These are phyloP conservation scores for Cornus florida DNA, from an alignment of 148 eudicot species.

Conservation along the genomic window DNA sequence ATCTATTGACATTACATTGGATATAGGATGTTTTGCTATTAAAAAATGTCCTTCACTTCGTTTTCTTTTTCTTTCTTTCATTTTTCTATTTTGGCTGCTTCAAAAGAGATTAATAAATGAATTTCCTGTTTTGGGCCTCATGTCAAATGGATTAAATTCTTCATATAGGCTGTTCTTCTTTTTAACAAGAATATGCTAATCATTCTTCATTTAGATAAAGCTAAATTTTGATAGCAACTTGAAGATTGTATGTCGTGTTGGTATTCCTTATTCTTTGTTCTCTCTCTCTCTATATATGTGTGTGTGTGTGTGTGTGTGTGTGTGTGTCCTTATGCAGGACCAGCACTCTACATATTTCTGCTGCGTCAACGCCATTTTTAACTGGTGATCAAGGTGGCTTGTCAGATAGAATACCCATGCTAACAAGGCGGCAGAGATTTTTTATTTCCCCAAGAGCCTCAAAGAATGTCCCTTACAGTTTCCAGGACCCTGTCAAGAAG, in stretches of 20 bases:
- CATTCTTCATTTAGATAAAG: background rate
- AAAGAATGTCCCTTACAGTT: conserved; percentile 61
- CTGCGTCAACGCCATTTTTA: conserved; percentile 44
- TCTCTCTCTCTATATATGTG: background rate
- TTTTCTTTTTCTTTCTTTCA: background rate
- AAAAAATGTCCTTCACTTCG: background rate
- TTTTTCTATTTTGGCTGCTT: background rate
- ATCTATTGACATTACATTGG: background rate
- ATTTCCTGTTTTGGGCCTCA: background rate
- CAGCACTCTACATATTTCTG: conserved; percentile 30
- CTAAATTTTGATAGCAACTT: background rate
- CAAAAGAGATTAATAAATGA: background rate
- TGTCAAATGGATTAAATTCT: background rate
- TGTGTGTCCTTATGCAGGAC: too few species aligned
- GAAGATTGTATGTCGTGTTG: background rate
- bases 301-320: too few species aligned
- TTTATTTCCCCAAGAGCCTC: conserved; percentile 46
- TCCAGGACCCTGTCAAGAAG: conserved; percentile 56
- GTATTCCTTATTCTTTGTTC: background rate
- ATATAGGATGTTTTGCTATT: background rate
- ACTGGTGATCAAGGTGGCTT: conserved; percentile 46
- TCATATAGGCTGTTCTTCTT: background rate
- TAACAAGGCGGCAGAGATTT: conserved; percentile 21
- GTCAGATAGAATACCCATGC: conserved; percentile 29
- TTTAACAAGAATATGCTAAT: background rate